Base-by-base conservation (phyloP, 257 asterid genomes). In the Gentiana straminea region DNA sequence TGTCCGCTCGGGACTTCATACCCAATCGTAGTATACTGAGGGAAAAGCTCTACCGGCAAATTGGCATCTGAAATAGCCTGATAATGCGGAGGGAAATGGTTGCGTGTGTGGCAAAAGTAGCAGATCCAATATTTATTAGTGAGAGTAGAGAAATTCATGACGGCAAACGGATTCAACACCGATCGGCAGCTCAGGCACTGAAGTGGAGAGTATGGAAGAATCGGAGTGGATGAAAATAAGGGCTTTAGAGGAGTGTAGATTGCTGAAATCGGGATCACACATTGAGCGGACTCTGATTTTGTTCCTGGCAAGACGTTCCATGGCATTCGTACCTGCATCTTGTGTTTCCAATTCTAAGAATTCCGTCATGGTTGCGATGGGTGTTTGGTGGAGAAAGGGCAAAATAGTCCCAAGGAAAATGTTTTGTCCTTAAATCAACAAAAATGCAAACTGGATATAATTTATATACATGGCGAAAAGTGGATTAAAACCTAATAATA, bases 271-370 rank as follows among this genome's bases (percentile, higher is more conserved):
- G 94, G 98, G 55, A 87, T 80, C 51, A 84, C 73, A 76, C 95
- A 91, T 59, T 84, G 85, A 4, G 94, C 90, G 4, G 95, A 82
- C 58, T 87, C 95, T n/a, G 82, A 70, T 76, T 84, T 91, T 15
- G 93, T 81, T 36, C 96, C 98, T 8, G 96, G 98, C 5, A 91
- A 76, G 50, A 91, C 97, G 74, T 91, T 91, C 97, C 97, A 91
- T 13, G 98, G 95, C 98, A 91, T 91, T 53, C 98, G 84, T 37
- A 91, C 93, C 41, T 15, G 86, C 74, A 71, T 87, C 97, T 69
- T 83, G 94, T 3, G 65, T 32, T 67, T 91, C 98, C 3, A 91
- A 66, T 64, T 87, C 95, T 9, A 76, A 66, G 65, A 91, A 91
- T 63, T 91, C 96, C 79, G 96, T 69, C 97, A 90, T 89, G 49